Percentiles rank a stretch among this genome's conserved stretches.
Evolutionary conservation across 1,284 basidiomycete genomes (phyloP).

Genomic region (Cryptococcus sp.): DNA sequence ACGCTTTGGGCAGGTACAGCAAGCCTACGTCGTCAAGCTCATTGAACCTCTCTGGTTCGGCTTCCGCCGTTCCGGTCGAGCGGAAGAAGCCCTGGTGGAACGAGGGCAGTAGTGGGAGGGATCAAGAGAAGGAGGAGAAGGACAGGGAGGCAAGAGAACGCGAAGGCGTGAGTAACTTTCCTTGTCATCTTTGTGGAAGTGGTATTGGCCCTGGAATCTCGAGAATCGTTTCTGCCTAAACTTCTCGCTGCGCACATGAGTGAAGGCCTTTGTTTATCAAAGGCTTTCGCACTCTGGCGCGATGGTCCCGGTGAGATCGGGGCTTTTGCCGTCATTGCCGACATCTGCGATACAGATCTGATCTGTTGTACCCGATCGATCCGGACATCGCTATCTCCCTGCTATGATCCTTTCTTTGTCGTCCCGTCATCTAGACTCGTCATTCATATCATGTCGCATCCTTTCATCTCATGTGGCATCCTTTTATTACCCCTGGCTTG

Average conservation of each 20-base stretch:
- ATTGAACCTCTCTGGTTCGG: conserved; percentile 4
- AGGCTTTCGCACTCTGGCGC: too few relatives aligned
- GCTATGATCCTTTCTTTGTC: too few relatives aligned
- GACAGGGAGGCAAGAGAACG: conserved; percentile 25
- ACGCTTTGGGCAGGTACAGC: conserved; percentile 7
- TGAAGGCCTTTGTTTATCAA: too few relatives aligned
- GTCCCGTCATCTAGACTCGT: background rate
- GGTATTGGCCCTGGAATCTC: too few relatives aligned
- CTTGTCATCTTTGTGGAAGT: background rate
- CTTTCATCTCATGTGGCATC: conserved; percentile 2
- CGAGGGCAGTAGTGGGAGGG: conserved; percentile 22
- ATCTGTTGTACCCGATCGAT: too few relatives aligned
- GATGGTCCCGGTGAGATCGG: too few relatives aligned
- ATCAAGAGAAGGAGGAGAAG: conserved; percentile 19
- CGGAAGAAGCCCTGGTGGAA: conserved; percentile 45
- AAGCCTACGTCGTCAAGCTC: conserved; percentile 27
- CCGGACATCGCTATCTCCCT: too few relatives aligned
- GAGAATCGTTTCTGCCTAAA: too few relatives aligned
- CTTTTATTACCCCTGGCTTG: conserved; percentile 12
- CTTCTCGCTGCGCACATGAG: too few relatives aligned
- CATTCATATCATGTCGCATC: conserved; percentile 3
- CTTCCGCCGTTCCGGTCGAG: conserved; percentile 17
- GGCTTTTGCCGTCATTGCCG: too few relatives aligned
- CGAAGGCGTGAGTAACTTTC: conserved; percentile 26
- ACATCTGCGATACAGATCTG: too few relatives aligned